phyloP scores from a whole-genome alignment of 768 basidiomycete species.

The Ephemerocybe angulata region DNA sequence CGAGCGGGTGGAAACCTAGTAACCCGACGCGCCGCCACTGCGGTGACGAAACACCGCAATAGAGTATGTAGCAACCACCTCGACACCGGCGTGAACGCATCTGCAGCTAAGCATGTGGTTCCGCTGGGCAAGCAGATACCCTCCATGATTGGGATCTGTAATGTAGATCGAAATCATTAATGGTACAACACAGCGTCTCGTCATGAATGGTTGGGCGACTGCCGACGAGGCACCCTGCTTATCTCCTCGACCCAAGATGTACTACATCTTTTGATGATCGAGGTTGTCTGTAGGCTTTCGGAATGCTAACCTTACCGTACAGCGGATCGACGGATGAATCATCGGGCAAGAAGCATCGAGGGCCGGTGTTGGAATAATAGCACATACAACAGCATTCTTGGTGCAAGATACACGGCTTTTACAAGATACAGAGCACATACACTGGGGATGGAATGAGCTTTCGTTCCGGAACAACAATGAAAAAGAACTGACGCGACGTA shows the following conservation, averaged over 20 bases:
- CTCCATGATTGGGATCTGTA: not conserved
- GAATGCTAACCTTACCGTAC: not conserved
- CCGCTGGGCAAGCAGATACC: no score
- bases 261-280: not conserved
- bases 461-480: not conserved
- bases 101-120: not conserved
- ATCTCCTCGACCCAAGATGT: not conserved
- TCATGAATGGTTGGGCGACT: not conserved
- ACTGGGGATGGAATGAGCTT: not conserved
- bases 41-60: no score
- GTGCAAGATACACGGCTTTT: not conserved
- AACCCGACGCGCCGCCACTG: no score
- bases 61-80: no score
- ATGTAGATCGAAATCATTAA: not conserved
- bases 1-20: no score
- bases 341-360: not conserved
- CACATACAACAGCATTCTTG: not conserved
- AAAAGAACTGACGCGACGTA: not conserved
- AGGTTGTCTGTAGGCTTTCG: no score
- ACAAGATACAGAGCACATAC: not conserved
- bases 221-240: not conserved
- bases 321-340: not conserved
- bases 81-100: no score
- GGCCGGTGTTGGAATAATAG: not conserved
- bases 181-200: not conserved